Base-by-base conservation (phyloP, 2,329 filamentous ascomycete genomes). In the Periglandula ipomoeae region DNA sequence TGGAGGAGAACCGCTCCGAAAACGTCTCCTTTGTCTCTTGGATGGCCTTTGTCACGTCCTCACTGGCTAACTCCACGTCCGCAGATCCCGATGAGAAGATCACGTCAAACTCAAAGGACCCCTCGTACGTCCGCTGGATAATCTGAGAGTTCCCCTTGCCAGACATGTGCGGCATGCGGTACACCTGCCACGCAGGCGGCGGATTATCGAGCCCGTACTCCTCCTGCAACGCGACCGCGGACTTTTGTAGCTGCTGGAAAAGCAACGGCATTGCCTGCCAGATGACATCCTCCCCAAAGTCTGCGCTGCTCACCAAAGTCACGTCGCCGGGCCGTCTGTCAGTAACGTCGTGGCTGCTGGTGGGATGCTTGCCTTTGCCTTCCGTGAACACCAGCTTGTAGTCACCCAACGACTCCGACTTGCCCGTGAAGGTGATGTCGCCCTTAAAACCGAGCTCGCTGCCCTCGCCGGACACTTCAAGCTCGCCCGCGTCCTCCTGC, bases 61-160 rank as follows among this genome's bases (percentile, higher is more conserved):
- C 77, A 49, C 74, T 74, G 5, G 69, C 75, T 32, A 79, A 55
- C 17, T 76, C 72, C 55, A 73, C 71, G 26, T 70, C 67, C 4
- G 82, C 78, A 17, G 87, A 90, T 13, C 71, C 81, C 51, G 90
- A 95, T 4, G 87, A 89, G 70, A 89, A 96, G 44, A 97, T 74
- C 47, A 97, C 75, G 63, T 97, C 93, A 58, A 97, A 97, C 71
- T 90, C 89, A 60, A 97, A 98, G 1, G 83, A 66, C 2, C 93
- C 91, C 58, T 90, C 79, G 58, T 95, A 97, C 2, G 89, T 81
- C 69, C 95, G 96, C 67, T 98, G 89, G 15, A 97, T 75, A 37
- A 95, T 70, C 55, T 98, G 91, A 13, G 88, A 70, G 60, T 97
- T 97, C 26, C 89, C 91, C 11, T 67, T 59, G 5, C 78, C 81